Evolutionary conservation across 2,329 filamentous ascomycete genomes (phyloP).

Genomic region (Aspergillus niger): DNA sequence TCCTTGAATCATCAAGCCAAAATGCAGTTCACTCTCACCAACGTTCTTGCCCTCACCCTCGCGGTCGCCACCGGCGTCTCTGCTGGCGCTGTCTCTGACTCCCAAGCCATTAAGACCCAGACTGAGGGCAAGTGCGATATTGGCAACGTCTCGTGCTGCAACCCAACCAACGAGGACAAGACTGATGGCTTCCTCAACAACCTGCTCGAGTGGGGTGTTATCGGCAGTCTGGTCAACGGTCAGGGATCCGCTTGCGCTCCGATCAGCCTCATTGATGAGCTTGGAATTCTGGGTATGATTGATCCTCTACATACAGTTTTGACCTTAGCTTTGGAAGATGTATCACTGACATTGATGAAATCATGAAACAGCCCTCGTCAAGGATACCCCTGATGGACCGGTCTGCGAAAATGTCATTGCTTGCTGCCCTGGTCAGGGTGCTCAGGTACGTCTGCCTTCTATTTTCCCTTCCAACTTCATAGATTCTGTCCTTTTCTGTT

Average conservation of each 20-base stretch:
- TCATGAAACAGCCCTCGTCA: not conserved
- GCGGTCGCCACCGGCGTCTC: not conserved
- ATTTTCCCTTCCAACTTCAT: no score
- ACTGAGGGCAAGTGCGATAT: conserved; percentile 2
- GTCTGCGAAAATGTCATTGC: conserved; percentile 10
- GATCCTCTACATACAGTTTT: not conserved
- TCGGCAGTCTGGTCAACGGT: not conserved
- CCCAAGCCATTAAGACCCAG: not conserved
- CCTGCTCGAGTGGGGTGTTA: not conserved
- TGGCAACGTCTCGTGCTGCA: conserved; percentile 10
- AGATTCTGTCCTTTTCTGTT: no score
- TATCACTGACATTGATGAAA: not conserved
- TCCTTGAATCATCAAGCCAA: not conserved
- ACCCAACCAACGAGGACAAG: not conserved
- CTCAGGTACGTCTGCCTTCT: no score
- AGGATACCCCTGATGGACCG: conserved; percentile 5
- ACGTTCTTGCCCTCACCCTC: not conserved
- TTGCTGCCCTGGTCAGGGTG: conserved; percentile 4
- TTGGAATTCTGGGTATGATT: conserved; percentile 7
- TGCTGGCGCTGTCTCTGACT: not conserved
- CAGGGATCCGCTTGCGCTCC: not conserved
- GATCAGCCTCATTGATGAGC: conserved; percentile 7
- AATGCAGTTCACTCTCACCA: conserved; percentile 6
- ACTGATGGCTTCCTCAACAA: not conserved
- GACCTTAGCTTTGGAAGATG: not conserved